Evolutionary conservation across 2,329 filamentous ascomycete species (phyloP), one percentile per base, ranked within the genome.

Genomic region (Stagonosporopsis vannaccii): DNA sequence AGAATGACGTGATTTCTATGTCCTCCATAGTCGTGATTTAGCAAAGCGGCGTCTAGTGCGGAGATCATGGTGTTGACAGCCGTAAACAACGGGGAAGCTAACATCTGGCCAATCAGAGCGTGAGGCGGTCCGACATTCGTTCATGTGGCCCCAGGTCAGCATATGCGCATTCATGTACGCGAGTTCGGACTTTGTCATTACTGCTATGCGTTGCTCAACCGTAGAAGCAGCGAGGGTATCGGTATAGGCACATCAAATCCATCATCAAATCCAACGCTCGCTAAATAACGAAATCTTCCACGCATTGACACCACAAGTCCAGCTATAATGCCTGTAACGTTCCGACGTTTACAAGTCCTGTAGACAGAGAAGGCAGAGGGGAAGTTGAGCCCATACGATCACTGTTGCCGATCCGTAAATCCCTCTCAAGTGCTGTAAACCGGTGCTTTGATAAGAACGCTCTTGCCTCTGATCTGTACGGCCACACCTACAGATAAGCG

Each of bases 391-490:
- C 23, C 12, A 42, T 1, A 25, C 23, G 2, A 23, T 26, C 8
- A 40, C 37, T 48, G 6, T 20, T 23, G 13, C 22, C 43, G 22
- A 44, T 5, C n/a, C 12, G 7, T 62, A 58, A 17, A 48, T 55
- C 28, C 11, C n/a, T 7, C 12, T 70, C 60, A 74, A 32, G 71
- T 75, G 65, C 70, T 74, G 62, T 75, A 81, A 12, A 82, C 79
- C 5, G 80, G 79, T 50, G 81, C 80, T 67, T 82, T 82, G 49
- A 80, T 77, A 62, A 83, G 64, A 30, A 82, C 77, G 37, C 74
- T 77, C 60, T 80, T 78, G n/a, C 79, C 79, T 42, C 80, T 75
- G 32, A 82, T 78, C 56, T 77, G 74, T n/a, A 82, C 79, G 7
- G 77, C 75, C 39, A 82, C 70, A 28, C 80, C 79, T 11, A 78